Base-by-base conservation (phyloP, 1,284 basidiomycete genomes). In the Apiotrichum domesticum region DNA sequence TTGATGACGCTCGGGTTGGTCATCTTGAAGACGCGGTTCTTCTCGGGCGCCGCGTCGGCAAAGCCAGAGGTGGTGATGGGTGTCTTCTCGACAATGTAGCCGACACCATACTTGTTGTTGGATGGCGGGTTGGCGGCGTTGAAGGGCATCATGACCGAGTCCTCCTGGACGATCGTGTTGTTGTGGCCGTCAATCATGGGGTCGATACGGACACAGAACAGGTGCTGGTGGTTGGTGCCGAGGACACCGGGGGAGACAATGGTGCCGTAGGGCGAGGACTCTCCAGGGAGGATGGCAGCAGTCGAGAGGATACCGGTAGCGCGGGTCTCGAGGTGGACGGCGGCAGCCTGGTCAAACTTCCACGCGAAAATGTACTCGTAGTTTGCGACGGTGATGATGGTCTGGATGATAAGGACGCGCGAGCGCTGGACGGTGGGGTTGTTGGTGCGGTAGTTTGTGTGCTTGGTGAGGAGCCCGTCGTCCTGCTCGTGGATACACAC, bases 401-500 rank as follows among this genome's bases (percentile, higher is more conserved):
- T 72, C 58, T 77, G 74, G 51, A 79, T 52, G 46, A 78, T 66
- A 11, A 79, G 67, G 7, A 73, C 67, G 40, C 78, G 69, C 37
- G 64, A 63, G n/a, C 78, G 70, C 3, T 70, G 69, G 8, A 75
- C 71, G 35, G 66, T 59, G 1, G 73, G 64, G 15, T 65, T 53
- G 54, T 67, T 69, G 8, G 73, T 73, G 34, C 77, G 70, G 66
- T 70, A 77, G 67, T 79, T 75, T 63, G 77, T 78, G 67, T 73
- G 72, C 66, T 78, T 79, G 76, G 75, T 78, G 43, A 67, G 66
- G 37, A 78, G 63, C 2, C 77, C 77, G 37, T 73, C 69, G 62
- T 79, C 78, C 57, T 78, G 69, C 62, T 79, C 78, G 63, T 79
- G 77, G 45, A 75, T 67, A 64, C 77, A 79, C 21, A 79, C 69